These are phyloP conservation scores for Ceratocystis harringtonii DNA, from an alignment of 2,329 filamentous ascomycete genomes.

Conservation along the genomic window DNA sequence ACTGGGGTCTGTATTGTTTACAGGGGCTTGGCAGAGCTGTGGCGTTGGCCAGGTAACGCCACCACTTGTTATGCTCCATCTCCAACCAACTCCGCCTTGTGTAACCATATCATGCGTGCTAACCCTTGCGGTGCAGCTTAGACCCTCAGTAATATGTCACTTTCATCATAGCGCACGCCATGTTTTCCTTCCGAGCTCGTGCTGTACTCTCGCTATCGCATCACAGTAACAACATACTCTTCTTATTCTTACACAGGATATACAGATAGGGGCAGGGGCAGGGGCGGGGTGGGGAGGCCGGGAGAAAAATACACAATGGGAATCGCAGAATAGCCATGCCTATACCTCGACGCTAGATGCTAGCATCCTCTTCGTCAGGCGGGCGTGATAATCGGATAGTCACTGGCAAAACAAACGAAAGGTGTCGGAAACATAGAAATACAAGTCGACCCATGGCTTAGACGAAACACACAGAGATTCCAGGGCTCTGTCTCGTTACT, in stretches of 20 bases:
- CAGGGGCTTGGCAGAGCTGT: background rate
- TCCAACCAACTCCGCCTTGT: background rate
- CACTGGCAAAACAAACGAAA: background rate
- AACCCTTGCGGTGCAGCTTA: background rate
- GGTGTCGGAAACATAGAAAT: background rate
- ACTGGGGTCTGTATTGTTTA: background rate
- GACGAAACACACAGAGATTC: background rate
- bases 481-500: background rate
- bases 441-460: background rate
- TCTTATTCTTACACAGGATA: constrained; percentile 4
- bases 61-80: background rate
- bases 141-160: background rate
- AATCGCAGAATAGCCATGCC: background rate
- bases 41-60: constrained; percentile 9
- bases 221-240: background rate
- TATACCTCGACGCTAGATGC: background rate
- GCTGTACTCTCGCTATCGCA: too few relatives aligned
- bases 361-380: background rate
- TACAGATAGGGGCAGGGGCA: background rate
- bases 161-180: background rate
- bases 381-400: too few relatives aligned
- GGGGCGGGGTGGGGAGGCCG: too few relatives aligned
- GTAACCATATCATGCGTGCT: background rate
- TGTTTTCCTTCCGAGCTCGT: too few relatives aligned
- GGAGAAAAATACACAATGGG: background rate